Evolutionary conservation across 2,329 filamentous ascomycete species (phyloP), one percentile per base, ranked within the genome.

Genomic region (Leptographium procerum): DNA sequence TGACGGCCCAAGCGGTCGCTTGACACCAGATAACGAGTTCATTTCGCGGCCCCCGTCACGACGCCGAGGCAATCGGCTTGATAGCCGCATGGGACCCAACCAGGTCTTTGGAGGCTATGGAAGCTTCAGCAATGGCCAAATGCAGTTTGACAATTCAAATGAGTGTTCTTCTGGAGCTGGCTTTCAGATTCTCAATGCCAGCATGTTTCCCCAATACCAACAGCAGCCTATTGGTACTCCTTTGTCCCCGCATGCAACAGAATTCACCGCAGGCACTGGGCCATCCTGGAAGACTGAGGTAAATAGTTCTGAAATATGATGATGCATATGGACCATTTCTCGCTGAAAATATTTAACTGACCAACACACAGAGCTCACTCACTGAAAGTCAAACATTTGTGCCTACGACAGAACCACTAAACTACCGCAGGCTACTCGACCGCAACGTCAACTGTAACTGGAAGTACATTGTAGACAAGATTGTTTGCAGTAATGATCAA

Each of bases 381-480:
- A 69, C 77, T 0, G 82, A 87, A 61, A 80, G 80, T 29, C 85
- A 87, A 66, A 94, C 89, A 1, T 96, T 95, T 69, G 76, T 96
- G 31, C 86, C 88, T 13, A 87, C 91, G 4, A 88, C 88, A 8
- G 94, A 99, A 72, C 94, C 92, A 13, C 81, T 97, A 66, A 97
- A 99, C 73, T 99, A 97, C 68, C 91, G 94, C 61, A 91, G 91
- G 58, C 81, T 99, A 45, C 83, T 97, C 52, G 94, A 99, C 69
- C 91, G 91, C 68, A 96, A 92, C 69, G 90, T 95, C 72, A 95
- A 89, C 68, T 97, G 92, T 75, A 95, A 99, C 75, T 99, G 92
- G 94, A 95, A 94, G 75, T 96, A 96, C 70, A 96, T 99, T 66
- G 94, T 99, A 58, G 92, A 99, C 76, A 97, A 97, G 78, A 99